These are phyloP conservation scores for Piedraia hortae DNA, from an alignment of 2,329 filamentous ascomycete species.

Conservation along the genomic window DNA sequence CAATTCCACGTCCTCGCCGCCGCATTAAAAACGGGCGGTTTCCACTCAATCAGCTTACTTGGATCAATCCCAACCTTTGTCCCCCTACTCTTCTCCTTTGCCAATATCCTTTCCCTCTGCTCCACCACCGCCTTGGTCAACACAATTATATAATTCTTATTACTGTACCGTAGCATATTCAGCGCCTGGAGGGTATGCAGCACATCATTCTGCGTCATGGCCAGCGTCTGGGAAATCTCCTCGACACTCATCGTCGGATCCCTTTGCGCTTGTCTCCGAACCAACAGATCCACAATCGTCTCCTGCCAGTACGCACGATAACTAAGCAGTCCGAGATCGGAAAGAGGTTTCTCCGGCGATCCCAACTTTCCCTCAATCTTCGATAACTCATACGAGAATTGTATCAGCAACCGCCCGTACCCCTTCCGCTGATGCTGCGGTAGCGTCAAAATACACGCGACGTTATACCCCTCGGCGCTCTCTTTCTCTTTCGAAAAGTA, in stretches of 20 bases:
- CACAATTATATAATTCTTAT: conserved; percentile 89
- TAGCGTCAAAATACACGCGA: conserved; percentile 88
- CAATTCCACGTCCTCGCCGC: conserved; percentile 85
- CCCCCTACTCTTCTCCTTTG: conserved; percentile 36
- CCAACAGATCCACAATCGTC: conserved; percentile 65
- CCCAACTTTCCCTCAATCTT: conserved; percentile 88
- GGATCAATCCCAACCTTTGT: conserved; percentile 62
- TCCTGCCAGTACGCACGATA: conserved; percentile 98
- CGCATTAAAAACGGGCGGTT: conserved; percentile 80
- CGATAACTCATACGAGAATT: conserved; percentile 90
- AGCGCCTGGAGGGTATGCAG: conserved; percentile 81
- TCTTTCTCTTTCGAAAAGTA: conserved; percentile 99
- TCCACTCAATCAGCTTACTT: conserved; percentile 54
- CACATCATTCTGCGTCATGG: conserved; percentile 95
- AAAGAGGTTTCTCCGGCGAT: conserved; percentile 86
- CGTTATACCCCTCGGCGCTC: conserved; percentile 85
- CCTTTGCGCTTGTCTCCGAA: conserved; percentile 34
- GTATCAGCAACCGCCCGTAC: conserved; percentile 76
- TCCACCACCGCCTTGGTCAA: conserved; percentile 58
- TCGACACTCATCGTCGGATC: conserved; percentile 61
- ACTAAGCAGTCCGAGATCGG: conserved; percentile 71
- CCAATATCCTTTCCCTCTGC: conserved; percentile 36
- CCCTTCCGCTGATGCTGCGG: conserved; percentile 92
- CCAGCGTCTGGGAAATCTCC: conserved; percentile 45
- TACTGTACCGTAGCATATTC: conserved; percentile 86